Evolutionary conservation across 208 protist species (phyloP), one percentile per base, ranked within the genome.

Genomic region (Leishmania lainsoni): DNA sequence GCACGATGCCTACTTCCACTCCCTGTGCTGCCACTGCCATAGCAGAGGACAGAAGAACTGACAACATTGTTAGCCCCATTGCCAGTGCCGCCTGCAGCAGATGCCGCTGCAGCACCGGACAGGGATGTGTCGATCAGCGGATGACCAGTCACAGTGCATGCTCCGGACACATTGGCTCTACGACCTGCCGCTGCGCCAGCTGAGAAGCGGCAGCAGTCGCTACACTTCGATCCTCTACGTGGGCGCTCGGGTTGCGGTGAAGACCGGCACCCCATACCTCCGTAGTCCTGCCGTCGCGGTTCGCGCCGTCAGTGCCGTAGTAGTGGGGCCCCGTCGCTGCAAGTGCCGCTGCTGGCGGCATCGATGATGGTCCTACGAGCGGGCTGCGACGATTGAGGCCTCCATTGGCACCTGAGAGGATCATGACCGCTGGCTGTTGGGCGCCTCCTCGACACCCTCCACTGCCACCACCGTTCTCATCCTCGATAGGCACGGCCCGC

Each of bases 181-280:
- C 35, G n/a, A 9, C 42, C 76, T 26, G 56, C 76, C 29, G 65
- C 72, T 14, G n/a, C 81, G n/a, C 20, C 61, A 22, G 69, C 58
- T 32, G 69, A 74, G 14, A 58, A 32, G 17, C 26, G 0, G 76
- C 22, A 10, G 8, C 20, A 14, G 76, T 29, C 22, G 63, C 59
- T 8, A 65, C 42, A 0, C 52, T 52, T 63, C 51, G 17, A 22
- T 12, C 56, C 8, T 66, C 77, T 6, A 68, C 52, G 12, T 70
- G 77, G 14, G 78, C 51, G 52, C 73, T 71, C 32, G 82, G 77
- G 2, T 75, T 54, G 22, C 81, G 82, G 6, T 69, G 82, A 8
- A 71, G 82, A 16, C 82, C 82, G 45, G 77, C 77, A 42, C 71
- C 76, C 63, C 72, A 85, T 51, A 85, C 82, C 22, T 85, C 82